These are phyloP conservation scores for Hondaea fermentalgiana DNA, from an alignment of 108 stramenopile genomes.

Conservation along the genomic window DNA sequence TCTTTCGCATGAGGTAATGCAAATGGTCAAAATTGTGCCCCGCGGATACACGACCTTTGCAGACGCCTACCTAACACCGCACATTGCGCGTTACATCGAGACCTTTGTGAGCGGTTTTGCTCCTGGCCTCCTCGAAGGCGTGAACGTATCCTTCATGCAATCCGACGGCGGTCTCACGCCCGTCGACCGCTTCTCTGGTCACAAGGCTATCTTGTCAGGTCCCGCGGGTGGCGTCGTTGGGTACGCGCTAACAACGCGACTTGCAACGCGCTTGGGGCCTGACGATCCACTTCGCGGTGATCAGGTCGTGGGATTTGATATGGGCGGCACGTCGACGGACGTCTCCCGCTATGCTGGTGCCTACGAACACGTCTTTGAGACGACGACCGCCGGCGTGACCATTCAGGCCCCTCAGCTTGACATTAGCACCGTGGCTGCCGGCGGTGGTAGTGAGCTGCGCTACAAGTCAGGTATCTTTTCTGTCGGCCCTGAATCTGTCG, in stretches of 20 bases:
- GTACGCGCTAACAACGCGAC: conserved; percentile 84
- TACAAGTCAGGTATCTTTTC: conserved; percentile 77
- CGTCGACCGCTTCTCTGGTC: conserved; percentile 79
- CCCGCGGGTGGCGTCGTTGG: conserved; percentile 92
- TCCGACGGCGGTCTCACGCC: conserved; percentile 93
- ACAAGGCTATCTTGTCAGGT: conserved; percentile 79
- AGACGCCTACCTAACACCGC: conserved; percentile 93
- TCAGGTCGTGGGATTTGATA: conserved; percentile 96
- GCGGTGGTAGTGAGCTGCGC: conserved; percentile 78
- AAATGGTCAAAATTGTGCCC: conserved; percentile 86
- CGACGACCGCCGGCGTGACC: conserved; percentile 83
- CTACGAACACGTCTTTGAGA: conserved; percentile 88
- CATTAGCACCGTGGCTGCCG: conserved; percentile 95
- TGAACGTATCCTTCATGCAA: conserved; percentile 88
- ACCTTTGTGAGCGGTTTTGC: conserved; percentile 81
- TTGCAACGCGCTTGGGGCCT: background rate
- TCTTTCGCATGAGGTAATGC: conserved; percentile 72
- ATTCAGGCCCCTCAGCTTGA: conserved; percentile 87
- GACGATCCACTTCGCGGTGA: background rate
- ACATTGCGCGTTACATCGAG: conserved; percentile 71
- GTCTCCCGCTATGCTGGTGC: conserved; percentile 72
- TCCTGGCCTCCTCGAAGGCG: conserved; percentile 51
- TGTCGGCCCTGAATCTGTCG: conserved; percentile 89
- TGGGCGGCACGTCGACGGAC: conserved; percentile 96
- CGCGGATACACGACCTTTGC: conserved; percentile 83